Evolutionary conservation across 768 basidiomycete genomes (phyloP).

Genomic region (Collybia nuda): DNA sequence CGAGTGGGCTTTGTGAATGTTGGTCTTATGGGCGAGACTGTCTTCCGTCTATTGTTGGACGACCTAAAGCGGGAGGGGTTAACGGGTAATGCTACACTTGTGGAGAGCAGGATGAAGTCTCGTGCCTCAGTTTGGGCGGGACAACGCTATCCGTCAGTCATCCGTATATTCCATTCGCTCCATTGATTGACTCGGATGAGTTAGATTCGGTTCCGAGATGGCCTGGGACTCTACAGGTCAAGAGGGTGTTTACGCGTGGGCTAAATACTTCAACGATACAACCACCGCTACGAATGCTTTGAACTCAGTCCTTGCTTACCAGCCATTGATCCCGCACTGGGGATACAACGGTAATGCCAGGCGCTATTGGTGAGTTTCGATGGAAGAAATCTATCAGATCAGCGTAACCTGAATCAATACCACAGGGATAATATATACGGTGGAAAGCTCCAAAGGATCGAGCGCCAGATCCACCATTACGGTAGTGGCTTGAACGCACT

Average conservation of each 20-base stretch:
- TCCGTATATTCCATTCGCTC: neutral
- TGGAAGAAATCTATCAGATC: neutral
- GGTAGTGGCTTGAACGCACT: conserved; percentile 56
- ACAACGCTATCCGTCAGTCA: conserved; percentile 49
- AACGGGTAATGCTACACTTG: conserved; percentile 43
- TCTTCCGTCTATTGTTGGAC: conserved; percentile 42
- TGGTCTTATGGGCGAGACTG: conserved; percentile 61
- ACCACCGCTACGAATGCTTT: conserved; percentile 49
- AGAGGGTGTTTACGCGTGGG: conserved; percentile 57
- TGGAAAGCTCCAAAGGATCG: conserved; percentile 52
- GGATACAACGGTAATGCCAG: conserved; percentile 61
- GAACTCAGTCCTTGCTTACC: conserved; percentile 57
- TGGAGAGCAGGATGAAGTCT: conserved; percentile 45
- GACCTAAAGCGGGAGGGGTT: conserved; percentile 54
- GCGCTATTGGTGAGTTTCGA: conserved; percentile 46
- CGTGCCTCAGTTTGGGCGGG: conserved; percentile 45
- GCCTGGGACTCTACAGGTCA: conserved; percentile 60
- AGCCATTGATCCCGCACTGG: conserved; percentile 60
- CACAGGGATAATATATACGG: conserved; percentile 57
- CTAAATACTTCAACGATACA: conserved; percentile 51
- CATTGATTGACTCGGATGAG: neutral
- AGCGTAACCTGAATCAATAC: conserved; percentile 2
- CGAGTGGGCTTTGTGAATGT: conserved; percentile 43
- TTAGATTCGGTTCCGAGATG: conserved; percentile 59
- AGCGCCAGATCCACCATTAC: conserved; percentile 60